Base-by-base conservation (phyloP, 2,329 filamentous ascomycete genomes). In the Mollisiaceae sp. region DNA sequence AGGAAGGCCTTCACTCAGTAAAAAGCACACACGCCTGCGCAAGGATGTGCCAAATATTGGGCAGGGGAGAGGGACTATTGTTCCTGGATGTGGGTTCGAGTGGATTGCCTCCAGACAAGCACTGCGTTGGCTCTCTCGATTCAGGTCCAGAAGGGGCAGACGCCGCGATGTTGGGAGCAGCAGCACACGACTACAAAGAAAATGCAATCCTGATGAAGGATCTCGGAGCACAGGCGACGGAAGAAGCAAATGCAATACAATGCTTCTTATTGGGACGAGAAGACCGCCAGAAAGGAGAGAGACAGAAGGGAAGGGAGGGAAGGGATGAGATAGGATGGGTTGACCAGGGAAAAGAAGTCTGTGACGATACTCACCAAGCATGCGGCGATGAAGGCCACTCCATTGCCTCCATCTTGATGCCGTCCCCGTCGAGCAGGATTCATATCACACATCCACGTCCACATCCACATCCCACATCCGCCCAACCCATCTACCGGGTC, bases 21-120 rank as follows among this genome's bases (percentile, higher is more conserved):
- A 60, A 59, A 60, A 64, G 56, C 36, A 43, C 32, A 45, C 20
- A 55, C 18, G 4, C 38, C 22, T 2, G 35, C 32, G 55, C 55
- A 57, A 39, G 55, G 55, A 39, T 39, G 32, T 8, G 6, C 35
- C 32, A 18, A 57, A 57, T 57, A 57, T 57, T 57, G 32, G 14
- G n/a, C 36, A 20, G 55, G 55, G 55, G n/a, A 22, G n/a, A 57
- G 18, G 52, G 4, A 55, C 32, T 55, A 55, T 35, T 52, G n/a
- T 20, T 14, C n/a, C 47, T 52, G n/a, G 47, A 27, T 22, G 15
- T 20, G 35, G 18, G 24, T 35, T 36, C 52, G 52, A n/a, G 52
- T 24, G 22, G 52, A 50, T 20, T 24, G 9, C 18, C n/a, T 50
- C n/a, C 45, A 50, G 45, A 6, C 45, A 50, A 6, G 41, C 15